A percentile compares a stretch with the other conserved stretches of the same genome.
These are phyloP conservation scores for Dictyostelium discoideum DNA, from an alignment of 78 protist species.

Conservation along the genomic window dicty_2.7 NC_007090.3:5398501-5399000, in stretches of 20 bases:
- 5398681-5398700: not conserved
- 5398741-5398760: not conserved
- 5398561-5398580: not conserved
- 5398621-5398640: not conserved
- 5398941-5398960: too few species aligned
- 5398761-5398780: not conserved
- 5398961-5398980: too few species aligned
- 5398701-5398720: not conserved
- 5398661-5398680: not conserved
- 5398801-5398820: not conserved
- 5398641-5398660: not conserved
- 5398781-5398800: not conserved
- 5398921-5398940: too few species aligned
- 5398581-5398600: not conserved
- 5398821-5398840: too few species aligned
- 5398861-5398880: too few species aligned
- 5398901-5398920: too few species aligned
- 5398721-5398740: not conserved
- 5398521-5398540: not conserved
- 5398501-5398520: not conserved
- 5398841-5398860: too few species aligned
- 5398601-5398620: not conserved
- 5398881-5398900: too few species aligned
- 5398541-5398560: not conserved
- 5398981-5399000: too few species aligned